Base-by-base conservation (phyloP, 306 rosid genomes). In the Malus sylvestris region DNA sequence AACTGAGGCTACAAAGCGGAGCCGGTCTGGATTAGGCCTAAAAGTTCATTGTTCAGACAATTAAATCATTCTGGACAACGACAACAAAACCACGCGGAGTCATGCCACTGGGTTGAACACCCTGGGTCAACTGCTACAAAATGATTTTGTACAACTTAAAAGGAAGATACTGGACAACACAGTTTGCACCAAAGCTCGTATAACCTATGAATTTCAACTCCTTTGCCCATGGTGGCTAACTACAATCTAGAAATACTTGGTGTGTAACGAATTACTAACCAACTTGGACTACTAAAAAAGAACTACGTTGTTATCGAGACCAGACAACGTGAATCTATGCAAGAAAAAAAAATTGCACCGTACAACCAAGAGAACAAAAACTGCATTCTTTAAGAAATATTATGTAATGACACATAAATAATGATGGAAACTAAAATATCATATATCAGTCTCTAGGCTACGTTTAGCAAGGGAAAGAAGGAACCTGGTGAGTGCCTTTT, bases 401-500 rank as follows among this genome's bases (percentile, higher is more conserved):
- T 40, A 22, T 9, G 30, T 25, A 33, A 20, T 27, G 27, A 61
- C 22, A 6, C 22, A 0, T 16, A 71, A 76, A 73, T 14, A 71
- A 84, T 55, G 53, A 68, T 12, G 29, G 67, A 70, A 19, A 29
- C 16, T 49, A 68, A 73, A 53, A 70, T 4, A 68, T 68, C 58
- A 70, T 18, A 52, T 61, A 53, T 71, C 60, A 83, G 46, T 81
- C 88, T 76, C 68, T 18, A 51, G 84, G 81, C 82, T 74, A 87
- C 65, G 79, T 85, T 87, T 86, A 4, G 89, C 88, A 70, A 95
- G 68, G 59, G 65, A 57, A 44, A 67, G 83, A 81, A 95, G 99
- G 84, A 95, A 95, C 60, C 83, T 86, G 76, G 85, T 81, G 80
- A 95, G 96, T 51, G 97, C 82, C 82, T 78, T 87, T 72, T 76